Conservation (phyloP, 208 protist genomes). For the Leishmania major region DNA sequence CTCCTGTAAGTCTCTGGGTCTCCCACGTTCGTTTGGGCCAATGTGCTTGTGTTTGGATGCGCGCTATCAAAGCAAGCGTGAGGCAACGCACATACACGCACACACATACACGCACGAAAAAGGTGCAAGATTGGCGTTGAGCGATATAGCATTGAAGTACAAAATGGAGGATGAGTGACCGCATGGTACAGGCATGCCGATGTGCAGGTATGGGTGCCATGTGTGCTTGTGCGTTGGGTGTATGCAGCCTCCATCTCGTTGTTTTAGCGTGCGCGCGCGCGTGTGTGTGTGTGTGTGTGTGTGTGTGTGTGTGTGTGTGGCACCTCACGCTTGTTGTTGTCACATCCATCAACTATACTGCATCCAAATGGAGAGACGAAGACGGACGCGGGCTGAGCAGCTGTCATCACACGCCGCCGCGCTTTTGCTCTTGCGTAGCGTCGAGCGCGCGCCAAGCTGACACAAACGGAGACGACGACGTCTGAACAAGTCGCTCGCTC, state of each 20-base stretch:
- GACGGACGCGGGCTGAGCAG: not conserved
- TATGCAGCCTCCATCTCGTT: not conserved
- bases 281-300: not conserved
- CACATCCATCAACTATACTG: not conserved
- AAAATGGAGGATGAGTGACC: not conserved
- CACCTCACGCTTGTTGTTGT: not conserved
- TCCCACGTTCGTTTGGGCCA: not conserved
- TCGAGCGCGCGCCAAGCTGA: not conserved
- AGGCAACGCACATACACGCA: not conserved
- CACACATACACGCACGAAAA: too few species aligned
- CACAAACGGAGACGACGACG: not conserved
- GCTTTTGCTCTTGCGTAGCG: not conserved
- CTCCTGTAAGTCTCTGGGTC: not conserved
- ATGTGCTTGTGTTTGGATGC: not conserved
- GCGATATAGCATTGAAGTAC: not conserved
- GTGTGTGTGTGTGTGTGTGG: not conserved
- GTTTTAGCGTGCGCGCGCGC: not conserved
- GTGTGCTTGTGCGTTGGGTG: not conserved
- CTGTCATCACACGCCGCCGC: not conserved
- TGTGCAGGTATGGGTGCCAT: not conserved
- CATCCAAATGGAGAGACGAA: not conserved
- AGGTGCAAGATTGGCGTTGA: not conserved
- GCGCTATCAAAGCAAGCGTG: not conserved
- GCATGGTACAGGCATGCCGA: not conserved
- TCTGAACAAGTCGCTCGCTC: not conserved